A percentile compares a stretch with the other conserved stretches of the same genome.
Evolutionary conservation across 1,284 basidiomycete species (phyloP).

Genomic region (Microbotryomycetes sp.): DNA sequence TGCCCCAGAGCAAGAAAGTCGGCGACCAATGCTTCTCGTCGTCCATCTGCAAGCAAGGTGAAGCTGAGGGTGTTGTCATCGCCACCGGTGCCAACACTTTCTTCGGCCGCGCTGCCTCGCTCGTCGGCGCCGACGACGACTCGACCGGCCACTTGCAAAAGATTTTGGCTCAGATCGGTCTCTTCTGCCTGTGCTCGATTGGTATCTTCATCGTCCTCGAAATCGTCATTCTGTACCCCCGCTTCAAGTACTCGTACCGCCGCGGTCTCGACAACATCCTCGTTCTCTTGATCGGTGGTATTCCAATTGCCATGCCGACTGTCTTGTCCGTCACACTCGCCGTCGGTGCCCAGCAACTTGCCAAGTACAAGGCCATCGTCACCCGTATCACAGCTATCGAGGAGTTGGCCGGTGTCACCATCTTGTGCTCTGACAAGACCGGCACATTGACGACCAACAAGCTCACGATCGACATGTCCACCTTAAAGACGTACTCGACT

Average conservation of each 20-base stretch:
- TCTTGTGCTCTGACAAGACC: slow-evolving; percentile 95
- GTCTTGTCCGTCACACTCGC: slow-evolving; percentile 93
- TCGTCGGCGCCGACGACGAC: slow-evolving; percentile 92
- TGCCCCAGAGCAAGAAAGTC: slow-evolving; percentile 80
- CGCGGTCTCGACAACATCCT: slow-evolving; percentile 93
- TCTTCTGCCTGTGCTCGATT: slow-evolving; percentile 89
- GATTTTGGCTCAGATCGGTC: slow-evolving; percentile 91
- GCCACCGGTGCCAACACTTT: slow-evolving; percentile 71
- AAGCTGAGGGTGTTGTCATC: slow-evolving; percentile 93
- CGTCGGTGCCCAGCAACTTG: slow-evolving; percentile 94
- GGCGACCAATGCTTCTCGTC: slow-evolving; percentile 95
- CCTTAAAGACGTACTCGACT: slow-evolving; percentile 83
- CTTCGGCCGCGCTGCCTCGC: slow-evolving; percentile 62
- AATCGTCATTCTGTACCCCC: slow-evolving; percentile 74
- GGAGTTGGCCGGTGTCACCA: slow-evolving; percentile 92
- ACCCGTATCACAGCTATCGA: slow-evolving; percentile 98
- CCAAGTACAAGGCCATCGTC: slow-evolving; percentile 97
- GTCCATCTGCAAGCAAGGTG: slow-evolving; percentile 94
- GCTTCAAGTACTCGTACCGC: slow-evolving; percentile 65
- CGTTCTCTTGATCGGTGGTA: slow-evolving; percentile 95
- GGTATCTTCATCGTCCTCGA: slow-evolving; percentile 46
- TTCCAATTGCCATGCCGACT: slow-evolving; percentile 97
- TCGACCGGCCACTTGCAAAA: slow-evolving; percentile 95
- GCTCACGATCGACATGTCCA: slow-evolving; percentile 90
- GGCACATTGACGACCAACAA: slow-evolving; percentile 98